These are phyloP conservation scores for Ricinus communis DNA, from an alignment of 345 rosid species.

Conservation along the genomic window DNA sequence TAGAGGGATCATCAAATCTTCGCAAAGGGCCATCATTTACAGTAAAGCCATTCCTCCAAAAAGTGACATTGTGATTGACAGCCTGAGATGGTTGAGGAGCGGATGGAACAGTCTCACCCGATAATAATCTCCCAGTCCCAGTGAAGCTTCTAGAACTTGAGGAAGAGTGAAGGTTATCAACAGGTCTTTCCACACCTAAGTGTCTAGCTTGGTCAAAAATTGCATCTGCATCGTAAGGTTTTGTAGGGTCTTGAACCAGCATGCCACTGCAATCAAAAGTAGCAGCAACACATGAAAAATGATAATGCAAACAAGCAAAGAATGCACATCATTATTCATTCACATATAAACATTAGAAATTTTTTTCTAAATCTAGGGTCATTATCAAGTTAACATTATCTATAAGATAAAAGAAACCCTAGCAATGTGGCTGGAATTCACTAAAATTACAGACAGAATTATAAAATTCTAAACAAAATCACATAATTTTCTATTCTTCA, in stretches of 20 bases:
- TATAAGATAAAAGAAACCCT: too few relatives aligned
- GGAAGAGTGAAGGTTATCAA: constrained; percentile 45
- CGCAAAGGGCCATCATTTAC: constrained; percentile 82
- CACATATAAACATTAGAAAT: too few relatives aligned
- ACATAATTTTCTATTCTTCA: too few relatives aligned
- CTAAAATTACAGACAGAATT: too few relatives aligned
- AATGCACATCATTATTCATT: not conserved
- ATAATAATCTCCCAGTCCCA: constrained; percentile 68
- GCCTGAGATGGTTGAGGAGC: constrained; percentile 58
- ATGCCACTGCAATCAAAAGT: constrained; percentile 58
- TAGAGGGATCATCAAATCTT: constrained; percentile 74
- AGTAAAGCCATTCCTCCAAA: constrained; percentile 94
- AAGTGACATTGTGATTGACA: constrained; percentile 62
- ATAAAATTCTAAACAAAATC: too few relatives aligned
- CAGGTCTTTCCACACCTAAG: constrained; percentile 57
- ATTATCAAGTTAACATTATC: too few relatives aligned
- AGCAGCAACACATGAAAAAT: not conserved
- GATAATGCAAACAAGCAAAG: not conserved
- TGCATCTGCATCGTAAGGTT: constrained; percentile 55
- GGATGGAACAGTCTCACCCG: constrained; percentile 66
- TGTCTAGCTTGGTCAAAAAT: constrained; percentile 67
- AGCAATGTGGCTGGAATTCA: too few relatives aligned
- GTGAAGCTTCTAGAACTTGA: constrained; percentile 66
- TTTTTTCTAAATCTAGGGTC: too few relatives aligned
- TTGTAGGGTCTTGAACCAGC: constrained; percentile 84